Percentiles rank a stretch among this genome's conserved stretches.
phyloP scores from a whole-genome alignment of 768 basidiomycete species.

The Suillus hirtellus region DNA sequence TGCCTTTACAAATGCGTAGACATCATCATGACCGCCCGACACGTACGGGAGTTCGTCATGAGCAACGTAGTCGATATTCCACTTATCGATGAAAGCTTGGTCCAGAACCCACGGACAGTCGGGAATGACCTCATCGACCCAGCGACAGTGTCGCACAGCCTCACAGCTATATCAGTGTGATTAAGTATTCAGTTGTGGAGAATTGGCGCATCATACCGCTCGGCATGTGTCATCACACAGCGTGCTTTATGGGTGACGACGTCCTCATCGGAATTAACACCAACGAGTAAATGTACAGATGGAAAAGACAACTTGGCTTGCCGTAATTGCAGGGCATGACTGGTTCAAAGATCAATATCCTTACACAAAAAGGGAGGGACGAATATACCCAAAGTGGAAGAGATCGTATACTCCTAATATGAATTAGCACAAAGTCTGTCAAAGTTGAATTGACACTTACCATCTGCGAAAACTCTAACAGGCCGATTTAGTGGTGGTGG shows the following conservation, averaged over 20 bases:
- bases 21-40: conserved; percentile 78
- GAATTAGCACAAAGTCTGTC: not conserved
- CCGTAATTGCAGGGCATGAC: conserved; percentile 92
- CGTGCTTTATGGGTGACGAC: conserved; percentile 77
- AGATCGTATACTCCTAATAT: conserved; percentile 90
- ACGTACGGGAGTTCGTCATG: conserved; percentile 93
- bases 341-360: conserved; percentile 33
- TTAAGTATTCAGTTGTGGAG: not conserved
- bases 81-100: conserved; percentile 77
- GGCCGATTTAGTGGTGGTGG: conserved; percentile 79
- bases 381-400: conserved; percentile 87
- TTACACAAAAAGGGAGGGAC: not conserved
- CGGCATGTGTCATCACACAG: conserved; percentile 85
- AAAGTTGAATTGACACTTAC: conserved; percentile 42
- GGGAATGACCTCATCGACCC: conserved; percentile 93
- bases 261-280: conserved; percentile 89
- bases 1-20: conserved; percentile 79
- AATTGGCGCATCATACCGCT: conserved; percentile 52
- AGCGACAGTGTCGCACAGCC: conserved; percentile 91
- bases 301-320: conserved; percentile 96
- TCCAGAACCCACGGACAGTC: conserved; percentile 92
- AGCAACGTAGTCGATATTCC: conserved; percentile 93
- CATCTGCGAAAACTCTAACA: conserved; percentile 92
- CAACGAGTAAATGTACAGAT: conserved; percentile 85
- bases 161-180: conserved; percentile 58